phyloP scores from a whole-genome alignment of 2,329 filamentous ascomycete species.

The Neofusicoccum parvum region DNA sequence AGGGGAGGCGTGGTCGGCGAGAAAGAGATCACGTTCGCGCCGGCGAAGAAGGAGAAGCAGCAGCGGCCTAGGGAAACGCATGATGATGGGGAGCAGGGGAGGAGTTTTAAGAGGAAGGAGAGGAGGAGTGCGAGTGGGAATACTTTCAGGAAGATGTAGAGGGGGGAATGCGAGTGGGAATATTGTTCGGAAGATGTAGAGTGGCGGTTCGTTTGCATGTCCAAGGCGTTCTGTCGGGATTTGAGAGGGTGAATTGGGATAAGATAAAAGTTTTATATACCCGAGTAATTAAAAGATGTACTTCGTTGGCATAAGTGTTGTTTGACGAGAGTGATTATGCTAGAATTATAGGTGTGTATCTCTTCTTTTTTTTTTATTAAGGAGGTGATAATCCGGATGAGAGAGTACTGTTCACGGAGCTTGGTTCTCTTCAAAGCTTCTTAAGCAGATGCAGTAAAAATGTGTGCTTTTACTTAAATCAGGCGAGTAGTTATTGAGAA shows the following conservation, averaged over 20 bases:
- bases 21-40: conserved; percentile 73
- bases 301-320: background rate
- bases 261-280: conserved; percentile 13
- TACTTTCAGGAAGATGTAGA: conserved; percentile 68
- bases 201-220: background rate
- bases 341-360: no score
- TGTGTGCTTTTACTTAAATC: no score
- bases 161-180: no score
- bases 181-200: background rate
- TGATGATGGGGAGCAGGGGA: conserved; percentile 26
- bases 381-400: no score
- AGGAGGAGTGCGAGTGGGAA: conserved; percentile 77
- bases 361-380: no score
- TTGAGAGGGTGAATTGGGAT: background rate
- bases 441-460: no score
- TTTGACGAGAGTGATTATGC: no score
- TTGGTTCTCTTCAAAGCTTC: no score
- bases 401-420: no score
- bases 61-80: conserved; percentile 35
- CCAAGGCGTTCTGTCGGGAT: background rate
- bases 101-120: conserved; percentile 42
- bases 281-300: conserved; percentile 10
- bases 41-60: conserved; percentile 52
- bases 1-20: conserved; percentile 48
- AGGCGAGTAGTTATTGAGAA: no score